Percentiles rank a stretch among this genome's conserved stretches.
Evolutionary conservation across 805 yeast species (phyloP).

Genomic region (Isabelozyma gotoi): DNA sequence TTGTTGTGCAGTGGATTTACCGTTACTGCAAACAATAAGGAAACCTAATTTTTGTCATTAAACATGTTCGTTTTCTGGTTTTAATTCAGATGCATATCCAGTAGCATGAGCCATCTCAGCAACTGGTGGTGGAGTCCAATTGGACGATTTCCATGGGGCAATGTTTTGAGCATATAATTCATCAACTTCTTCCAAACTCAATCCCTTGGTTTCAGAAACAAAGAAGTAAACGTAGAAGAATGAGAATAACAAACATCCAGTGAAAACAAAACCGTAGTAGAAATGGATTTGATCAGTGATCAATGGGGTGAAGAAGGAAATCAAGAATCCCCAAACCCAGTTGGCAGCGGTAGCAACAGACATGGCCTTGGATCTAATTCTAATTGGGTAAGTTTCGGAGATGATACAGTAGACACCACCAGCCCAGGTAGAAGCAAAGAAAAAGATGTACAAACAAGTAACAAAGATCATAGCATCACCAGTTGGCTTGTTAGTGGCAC

Average conservation of each 20-base stretch:
- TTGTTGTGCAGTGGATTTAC: too few relatives aligned
- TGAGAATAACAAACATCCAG: conserved; percentile 61
- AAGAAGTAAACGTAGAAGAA: conserved; percentile 70
- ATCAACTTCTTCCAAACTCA: conserved; percentile 80
- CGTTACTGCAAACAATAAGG: neutral
- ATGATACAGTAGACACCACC: conserved; percentile 66
- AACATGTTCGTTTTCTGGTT: conserved; percentile 28
- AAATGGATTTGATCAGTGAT: conserved; percentile 61
- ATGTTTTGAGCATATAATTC: conserved; percentile 51
- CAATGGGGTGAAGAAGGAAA: conserved; percentile 67
- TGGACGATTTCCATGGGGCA: conserved; percentile 39
- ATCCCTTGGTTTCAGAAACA: conserved; percentile 78
- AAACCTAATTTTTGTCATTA: conserved; percentile 5
- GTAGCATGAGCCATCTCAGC: conserved; percentile 36
- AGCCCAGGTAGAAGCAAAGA: conserved; percentile 73
- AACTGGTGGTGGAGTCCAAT: conserved; percentile 50
- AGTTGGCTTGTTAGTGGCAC: conserved; percentile 44
- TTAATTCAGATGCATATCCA: conserved; percentile 36
- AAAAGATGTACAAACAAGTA: conserved; percentile 61
- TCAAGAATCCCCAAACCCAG: conserved; percentile 62
- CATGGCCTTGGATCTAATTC: conserved; percentile 62
- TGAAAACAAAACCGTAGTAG: conserved; percentile 63
- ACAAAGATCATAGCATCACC: conserved; percentile 64
- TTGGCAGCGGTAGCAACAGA: conserved; percentile 64
- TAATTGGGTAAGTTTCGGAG: conserved; percentile 66